Percentiles rank a stretch among this genome's conserved stretches.
phyloP scores from a whole-genome alignment of 495 filamentous ascomycete species.

The Tuber indicum region DNA sequence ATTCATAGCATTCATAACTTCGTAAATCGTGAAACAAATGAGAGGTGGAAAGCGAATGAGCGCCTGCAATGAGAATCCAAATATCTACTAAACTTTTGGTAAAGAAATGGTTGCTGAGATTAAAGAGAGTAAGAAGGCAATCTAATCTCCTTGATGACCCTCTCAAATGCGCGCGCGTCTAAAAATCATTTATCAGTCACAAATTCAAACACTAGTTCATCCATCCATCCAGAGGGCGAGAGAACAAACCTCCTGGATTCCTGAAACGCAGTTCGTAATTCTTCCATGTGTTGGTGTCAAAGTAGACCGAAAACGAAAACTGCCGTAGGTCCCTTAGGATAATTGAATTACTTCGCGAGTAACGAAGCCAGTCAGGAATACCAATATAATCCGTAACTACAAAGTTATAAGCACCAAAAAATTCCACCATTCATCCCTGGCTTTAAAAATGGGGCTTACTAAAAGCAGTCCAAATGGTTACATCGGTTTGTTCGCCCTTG shows the following conservation, averaged over 20 bases:
- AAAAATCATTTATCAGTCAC: not conserved
- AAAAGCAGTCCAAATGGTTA: slow-evolving; percentile 42
- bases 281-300: slow-evolving; percentile 38
- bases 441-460: slow-evolving; percentile 11
- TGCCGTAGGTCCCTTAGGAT: slow-evolving; percentile 33
- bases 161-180: slow-evolving; percentile 29
- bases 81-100: slow-evolving; percentile 2
- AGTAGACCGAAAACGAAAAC: slow-evolving; percentile 38
- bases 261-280: slow-evolving; percentile 35
- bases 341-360: slow-evolving; percentile 28
- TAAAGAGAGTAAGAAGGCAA: slow-evolving; percentile 15
- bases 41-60: not conserved
- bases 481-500: slow-evolving; percentile 34
- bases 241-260: slow-evolving; percentile 18
- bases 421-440: not conserved
- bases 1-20: not conserved
- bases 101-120: not conserved
- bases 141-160: slow-evolving; percentile 28
- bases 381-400: slow-evolving; percentile 36
- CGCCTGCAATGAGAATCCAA: not conserved
- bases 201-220: not conserved
- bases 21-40: not conserved
- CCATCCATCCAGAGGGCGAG: not conserved
- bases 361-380: slow-evolving; percentile 31
- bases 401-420: not conserved